Percentiles rank a stretch among this genome's conserved stretches.
phyloP scores from a whole-genome alignment of 768 basidiomycete species.

The Mycena capillaripes region DNA sequence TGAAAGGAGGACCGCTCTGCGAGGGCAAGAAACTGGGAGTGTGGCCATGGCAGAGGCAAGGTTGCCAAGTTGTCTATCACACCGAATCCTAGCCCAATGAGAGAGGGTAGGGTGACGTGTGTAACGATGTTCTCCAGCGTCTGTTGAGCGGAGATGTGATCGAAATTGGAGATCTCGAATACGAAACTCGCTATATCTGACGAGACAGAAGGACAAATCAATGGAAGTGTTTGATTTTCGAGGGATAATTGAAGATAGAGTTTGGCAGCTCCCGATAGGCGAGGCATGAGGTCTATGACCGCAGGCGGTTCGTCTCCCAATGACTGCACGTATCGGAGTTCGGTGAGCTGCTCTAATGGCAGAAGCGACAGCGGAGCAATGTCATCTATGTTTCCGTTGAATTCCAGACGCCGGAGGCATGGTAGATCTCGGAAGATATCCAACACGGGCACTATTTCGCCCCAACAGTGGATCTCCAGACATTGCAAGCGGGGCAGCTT shows the following conservation, averaged over 20 bases:
- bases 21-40: neutral
- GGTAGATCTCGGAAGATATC: neutral
- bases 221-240: neutral
- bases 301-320: neutral
- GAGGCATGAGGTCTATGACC: neutral
- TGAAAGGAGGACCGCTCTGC: conserved; percentile 8
- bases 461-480: neutral
- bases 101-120: neutral
- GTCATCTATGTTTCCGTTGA: neutral
- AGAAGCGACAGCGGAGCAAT: neutral
- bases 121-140: neutral
- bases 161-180: neutral
- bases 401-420: neutral
- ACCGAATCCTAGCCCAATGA: neutral
- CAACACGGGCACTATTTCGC: neutral
- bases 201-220: neutral
- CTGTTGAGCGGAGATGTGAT: neutral
- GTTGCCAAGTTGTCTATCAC: neutral
- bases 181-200: neutral
- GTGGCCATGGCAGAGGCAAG: neutral
- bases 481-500: neutral
- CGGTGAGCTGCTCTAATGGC: neutral
- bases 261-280: neutral
- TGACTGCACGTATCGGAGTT: neutral
- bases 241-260: neutral